These are phyloP conservation scores for Pestalotiopsis sp. DNA, from an alignment of 2,329 filamentous ascomycete genomes.

Conservation along the genomic window DNA sequence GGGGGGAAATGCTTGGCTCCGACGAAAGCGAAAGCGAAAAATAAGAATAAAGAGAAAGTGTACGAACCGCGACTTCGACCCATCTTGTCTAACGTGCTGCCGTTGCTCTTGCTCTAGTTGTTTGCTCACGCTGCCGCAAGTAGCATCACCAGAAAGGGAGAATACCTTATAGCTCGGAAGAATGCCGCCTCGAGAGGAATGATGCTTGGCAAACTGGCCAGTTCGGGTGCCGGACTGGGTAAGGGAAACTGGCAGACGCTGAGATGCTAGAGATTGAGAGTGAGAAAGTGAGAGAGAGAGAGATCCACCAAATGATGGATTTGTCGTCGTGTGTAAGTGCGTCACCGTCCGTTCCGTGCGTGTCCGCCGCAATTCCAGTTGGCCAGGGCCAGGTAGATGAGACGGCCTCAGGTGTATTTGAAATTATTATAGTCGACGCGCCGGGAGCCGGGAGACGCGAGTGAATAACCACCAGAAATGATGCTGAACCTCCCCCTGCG, in stretches of 20 bases:
- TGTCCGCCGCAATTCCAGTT: neutral
- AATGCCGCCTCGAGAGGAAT: neutral
- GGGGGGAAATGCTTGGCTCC: neutral
- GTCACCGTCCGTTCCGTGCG: neutral
- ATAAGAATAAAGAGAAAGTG: conserved; percentile 9
- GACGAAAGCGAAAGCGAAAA: neutral
- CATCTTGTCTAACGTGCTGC: conserved; percentile 39
- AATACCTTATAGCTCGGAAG: neutral
- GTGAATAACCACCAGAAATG: neutral
- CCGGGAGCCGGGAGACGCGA: neutral
- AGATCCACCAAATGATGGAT: conserved; percentile 2
- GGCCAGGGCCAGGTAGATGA: conserved; percentile 1
- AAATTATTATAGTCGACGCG: neutral
- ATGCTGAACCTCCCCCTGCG: neutral
- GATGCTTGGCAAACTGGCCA: neutral
- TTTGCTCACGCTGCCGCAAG: neutral
- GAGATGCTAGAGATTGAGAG: neutral
- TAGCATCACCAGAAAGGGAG: neutral
- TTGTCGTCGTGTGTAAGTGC: conserved; percentile 8
- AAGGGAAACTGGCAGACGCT: neutral
- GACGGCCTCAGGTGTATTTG: neutral
- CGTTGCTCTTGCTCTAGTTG: neutral
- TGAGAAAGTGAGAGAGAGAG: neutral
- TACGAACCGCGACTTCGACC: conserved; percentile 58
- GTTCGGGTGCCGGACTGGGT: neutral